These are phyloP conservation scores for Polygonum aviculare DNA, from an alignment of 148 eudicot genomes.

Conservation along the genomic window DNA sequence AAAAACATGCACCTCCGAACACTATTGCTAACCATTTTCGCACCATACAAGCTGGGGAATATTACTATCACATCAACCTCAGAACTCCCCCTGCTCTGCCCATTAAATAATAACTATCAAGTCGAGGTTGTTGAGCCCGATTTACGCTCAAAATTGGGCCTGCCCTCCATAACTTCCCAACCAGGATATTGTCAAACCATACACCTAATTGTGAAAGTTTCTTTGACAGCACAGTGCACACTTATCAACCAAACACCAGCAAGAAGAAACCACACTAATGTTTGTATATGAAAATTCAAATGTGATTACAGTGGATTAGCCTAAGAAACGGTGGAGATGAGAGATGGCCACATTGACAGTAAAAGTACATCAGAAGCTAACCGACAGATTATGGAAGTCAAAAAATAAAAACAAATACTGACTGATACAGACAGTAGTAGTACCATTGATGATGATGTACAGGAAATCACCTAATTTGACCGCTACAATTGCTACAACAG, in stretches of 20 bases:
- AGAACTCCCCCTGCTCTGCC: background rate
- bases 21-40: background rate
- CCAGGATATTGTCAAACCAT: background rate
- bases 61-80: conserved; percentile 1
- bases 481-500: background rate
- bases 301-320: too few relatives aligned
- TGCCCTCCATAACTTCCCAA: background rate
- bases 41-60: background rate
- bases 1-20: background rate
- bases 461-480: conserved; percentile 5
- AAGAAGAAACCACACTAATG: too few relatives aligned
- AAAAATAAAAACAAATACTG: background rate
- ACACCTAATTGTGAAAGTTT: background rate
- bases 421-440: too few relatives aligned
- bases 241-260: too few relatives aligned
- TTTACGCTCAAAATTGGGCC: background rate
- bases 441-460: background rate
- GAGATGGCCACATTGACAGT: background rate
- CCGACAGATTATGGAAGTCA: background rate
- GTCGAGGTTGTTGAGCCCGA: background rate
- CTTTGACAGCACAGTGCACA: background rate
- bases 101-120: conserved; percentile 3
- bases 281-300: too few relatives aligned
- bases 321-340: background rate
- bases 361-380: background rate